phyloP scores from a whole-genome alignment of 2,329 filamentous ascomycete species.

The Ophiocordyceps polyrhachis-furcata region DNA sequence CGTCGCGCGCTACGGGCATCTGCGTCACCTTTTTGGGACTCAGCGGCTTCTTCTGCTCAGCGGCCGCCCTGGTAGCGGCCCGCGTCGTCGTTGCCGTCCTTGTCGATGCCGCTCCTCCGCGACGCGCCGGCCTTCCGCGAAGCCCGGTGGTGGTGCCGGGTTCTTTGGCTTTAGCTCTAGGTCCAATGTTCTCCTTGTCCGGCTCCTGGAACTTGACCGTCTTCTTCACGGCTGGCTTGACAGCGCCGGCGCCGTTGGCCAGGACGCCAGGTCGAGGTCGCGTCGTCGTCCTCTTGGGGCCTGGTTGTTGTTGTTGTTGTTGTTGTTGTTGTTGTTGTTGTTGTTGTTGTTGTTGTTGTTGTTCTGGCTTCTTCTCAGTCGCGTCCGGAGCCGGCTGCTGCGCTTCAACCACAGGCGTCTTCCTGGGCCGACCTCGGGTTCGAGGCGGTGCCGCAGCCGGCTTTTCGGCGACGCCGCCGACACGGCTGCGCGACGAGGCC shows the following conservation, averaged over 20 bases:
- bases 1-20: constrained; percentile 26
- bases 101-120: constrained; percentile 7
- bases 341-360: background rate
- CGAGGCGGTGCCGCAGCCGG: constrained; percentile 14
- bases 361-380: constrained; percentile 9
- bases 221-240: constrained; percentile 34
- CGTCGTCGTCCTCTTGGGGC: background rate
- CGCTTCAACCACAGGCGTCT: constrained; percentile 8
- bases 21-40: constrained; percentile 49
- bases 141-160: constrained; percentile 16
- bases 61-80: constrained; percentile 12
- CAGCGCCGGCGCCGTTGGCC: constrained; percentile 12
- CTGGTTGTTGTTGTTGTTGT: background rate
- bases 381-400: constrained; percentile 8
- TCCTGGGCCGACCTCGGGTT: constrained; percentile 25
- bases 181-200: constrained; percentile 44
- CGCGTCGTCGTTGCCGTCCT: constrained; percentile 15
- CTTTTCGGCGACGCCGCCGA: background rate
- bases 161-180: constrained; percentile 19
- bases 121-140: constrained; percentile 24
- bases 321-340: too few relatives aligned
- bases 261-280: constrained; percentile 9
- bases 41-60: constrained; percentile 27
- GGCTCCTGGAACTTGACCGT: constrained; percentile 44
- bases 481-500: constrained; percentile 1